Percentiles rank a stretch among this genome's conserved stretches.
Conservation (phyloP, 1,284 basidiomycete genomes). For the Cutaneotrichosporon mucoides region DNA sequence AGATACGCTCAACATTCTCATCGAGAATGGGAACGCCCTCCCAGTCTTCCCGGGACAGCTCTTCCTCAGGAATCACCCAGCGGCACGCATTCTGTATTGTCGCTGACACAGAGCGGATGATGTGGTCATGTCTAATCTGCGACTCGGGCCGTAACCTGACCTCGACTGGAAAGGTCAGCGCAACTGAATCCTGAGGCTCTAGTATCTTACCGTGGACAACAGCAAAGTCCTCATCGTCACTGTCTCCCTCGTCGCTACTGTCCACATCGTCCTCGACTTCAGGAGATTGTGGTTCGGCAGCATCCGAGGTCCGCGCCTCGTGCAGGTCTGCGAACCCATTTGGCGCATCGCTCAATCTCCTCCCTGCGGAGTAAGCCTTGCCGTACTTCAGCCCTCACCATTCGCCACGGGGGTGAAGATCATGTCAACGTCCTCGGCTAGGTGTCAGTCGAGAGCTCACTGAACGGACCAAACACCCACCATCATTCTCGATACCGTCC, state of each 20-base stretch:
- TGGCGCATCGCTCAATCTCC: neutral
- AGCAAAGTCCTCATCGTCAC: neutral
- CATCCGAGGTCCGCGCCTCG: too few relatives aligned
- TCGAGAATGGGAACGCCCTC: conserved; percentile 61
- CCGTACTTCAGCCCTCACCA: neutral
- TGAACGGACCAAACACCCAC: too few relatives aligned
- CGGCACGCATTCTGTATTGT: conserved; percentile 6
- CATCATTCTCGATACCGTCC: too few relatives aligned
- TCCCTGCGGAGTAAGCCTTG: neutral
- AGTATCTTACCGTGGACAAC: conserved; percentile 25
- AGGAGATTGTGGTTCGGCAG: neutral
- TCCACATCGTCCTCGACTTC: conserved; percentile 6
- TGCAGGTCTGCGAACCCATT: neutral
- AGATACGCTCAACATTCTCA: conserved; percentile 70
- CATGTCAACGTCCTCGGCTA: neutral
- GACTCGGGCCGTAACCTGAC: conserved; percentile 54
- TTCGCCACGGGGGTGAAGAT: conserved; percentile 2
- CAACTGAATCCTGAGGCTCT: neutral
- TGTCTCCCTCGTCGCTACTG: conserved; percentile 8
- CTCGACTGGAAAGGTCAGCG: conserved; percentile 60
- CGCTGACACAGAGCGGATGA: conserved; percentile 2
- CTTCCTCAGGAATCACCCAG: neutral
- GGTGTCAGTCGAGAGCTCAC: too few relatives aligned
- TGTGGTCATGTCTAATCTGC: neutral
- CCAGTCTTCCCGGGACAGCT: conserved; percentile 24